A percentile compares a stretch with the other conserved stretches of the same genome.
Evolutionary conservation across 139 green algal species (phyloP).

Genomic region (Ostreobium quekettii): DNA sequence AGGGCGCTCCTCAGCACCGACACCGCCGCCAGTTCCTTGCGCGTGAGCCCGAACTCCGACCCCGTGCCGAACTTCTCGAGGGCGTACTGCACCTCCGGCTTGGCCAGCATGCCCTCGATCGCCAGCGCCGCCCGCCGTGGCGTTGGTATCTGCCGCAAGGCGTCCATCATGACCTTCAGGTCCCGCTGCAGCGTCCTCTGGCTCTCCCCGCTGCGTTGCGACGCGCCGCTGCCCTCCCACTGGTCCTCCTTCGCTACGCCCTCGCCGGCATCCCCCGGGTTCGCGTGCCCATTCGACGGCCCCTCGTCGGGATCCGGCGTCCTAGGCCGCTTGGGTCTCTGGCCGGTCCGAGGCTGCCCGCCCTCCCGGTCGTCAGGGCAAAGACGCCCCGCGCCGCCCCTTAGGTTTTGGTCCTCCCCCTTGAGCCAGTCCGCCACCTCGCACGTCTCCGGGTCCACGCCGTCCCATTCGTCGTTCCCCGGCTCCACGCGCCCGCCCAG

Average conservation of each 20-base stretch:
- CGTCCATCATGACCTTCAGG: conserved; percentile 17
- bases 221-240: too few relatives aligned
- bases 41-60: conserved; percentile 12
- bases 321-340: neutral
- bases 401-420: neutral
- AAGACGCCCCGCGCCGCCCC: neutral
- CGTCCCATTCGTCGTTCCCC: conserved; percentile 15
- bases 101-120: conserved; percentile 11
- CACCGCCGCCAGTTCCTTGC: conserved; percentile 18
- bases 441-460: conserved; percentile 5
- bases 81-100: conserved; percentile 19
- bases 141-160: conserved; percentile 17
- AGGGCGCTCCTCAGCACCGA: conserved; percentile 11
- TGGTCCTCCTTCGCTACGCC: too few relatives aligned
- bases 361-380: neutral
- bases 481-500: conserved; percentile 11
- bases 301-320: conserved; percentile 9
- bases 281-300: neutral
- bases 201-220: neutral
- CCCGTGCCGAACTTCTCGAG: conserved; percentile 20
- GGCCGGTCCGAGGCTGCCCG: neutral
- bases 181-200: neutral
- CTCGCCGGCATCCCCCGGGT: too few relatives aligned
- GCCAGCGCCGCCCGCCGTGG: conserved; percentile 14
- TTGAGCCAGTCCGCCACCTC: conserved; percentile 19